These are phyloP conservation scores for Calonectria crousiana DNA, from an alignment of 2,329 filamentous ascomycete species.

Conservation along the genomic window DNA sequence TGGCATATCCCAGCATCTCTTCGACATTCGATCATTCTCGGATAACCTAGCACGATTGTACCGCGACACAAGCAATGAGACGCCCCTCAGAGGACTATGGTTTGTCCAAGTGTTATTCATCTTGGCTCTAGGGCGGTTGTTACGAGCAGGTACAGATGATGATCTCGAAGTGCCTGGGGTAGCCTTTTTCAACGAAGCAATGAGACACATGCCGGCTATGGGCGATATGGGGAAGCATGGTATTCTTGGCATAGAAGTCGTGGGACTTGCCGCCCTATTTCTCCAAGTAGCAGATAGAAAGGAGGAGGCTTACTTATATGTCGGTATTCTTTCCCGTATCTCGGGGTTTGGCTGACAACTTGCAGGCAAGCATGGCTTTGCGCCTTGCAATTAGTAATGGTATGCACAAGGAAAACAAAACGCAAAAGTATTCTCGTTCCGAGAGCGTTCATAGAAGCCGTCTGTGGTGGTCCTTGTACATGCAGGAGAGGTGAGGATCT, in stretches of 20 bases:
- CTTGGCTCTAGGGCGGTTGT: constrained; percentile 26
- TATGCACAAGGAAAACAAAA: constrained; percentile 16
- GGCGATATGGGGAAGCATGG: constrained; percentile 24
- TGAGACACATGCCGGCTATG: constrained; percentile 27
- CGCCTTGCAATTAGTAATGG: constrained; percentile 19
- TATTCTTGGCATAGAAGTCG: constrained; percentile 24
- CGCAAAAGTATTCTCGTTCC: constrained; percentile 20
- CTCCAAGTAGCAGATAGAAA: constrained; percentile 33
- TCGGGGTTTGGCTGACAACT: not conserved
- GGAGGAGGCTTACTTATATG: constrained; percentile 32
- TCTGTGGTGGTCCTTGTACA: constrained; percentile 32
- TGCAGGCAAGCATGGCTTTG: constrained; percentile 29
- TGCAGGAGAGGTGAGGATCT: constrained; percentile 25
- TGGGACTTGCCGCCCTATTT: constrained; percentile 28
- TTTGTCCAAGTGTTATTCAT: constrained; percentile 29
- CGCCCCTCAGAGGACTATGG: constrained; percentile 20
- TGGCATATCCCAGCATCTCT: constrained; percentile 33
- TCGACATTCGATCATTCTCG: constrained; percentile 28
- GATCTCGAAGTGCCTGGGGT: constrained; percentile 24
- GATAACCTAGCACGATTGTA: constrained; percentile 24
- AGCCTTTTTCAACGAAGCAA: constrained; percentile 31
- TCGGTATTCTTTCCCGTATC: not conserved
- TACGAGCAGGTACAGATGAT: constrained; percentile 24
- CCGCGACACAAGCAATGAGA: constrained; percentile 6
- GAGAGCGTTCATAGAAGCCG: constrained; percentile 30